Conservation (phyloP, 2,329 filamentous ascomycete species). For the Stachybotrys chlorohalonatus region DNA sequence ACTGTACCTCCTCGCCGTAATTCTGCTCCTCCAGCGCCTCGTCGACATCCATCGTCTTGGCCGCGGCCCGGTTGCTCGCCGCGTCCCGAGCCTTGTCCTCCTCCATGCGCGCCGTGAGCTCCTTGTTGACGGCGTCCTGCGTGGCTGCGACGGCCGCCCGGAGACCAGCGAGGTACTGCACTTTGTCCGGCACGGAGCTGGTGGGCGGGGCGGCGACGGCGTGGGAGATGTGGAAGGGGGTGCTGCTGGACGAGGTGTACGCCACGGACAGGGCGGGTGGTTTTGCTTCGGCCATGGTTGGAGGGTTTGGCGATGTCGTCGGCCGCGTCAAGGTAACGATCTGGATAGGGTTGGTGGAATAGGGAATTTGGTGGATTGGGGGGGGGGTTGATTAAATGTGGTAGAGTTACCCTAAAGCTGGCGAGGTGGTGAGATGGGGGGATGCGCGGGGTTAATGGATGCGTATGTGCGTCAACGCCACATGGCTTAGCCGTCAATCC, state of each 20-base stretch:
- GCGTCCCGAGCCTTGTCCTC: conserved; percentile 51
- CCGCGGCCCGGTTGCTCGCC: conserved; percentile 13
- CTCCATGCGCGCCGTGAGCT: conserved; percentile 67
- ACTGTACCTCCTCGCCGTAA: conserved; percentile 77
- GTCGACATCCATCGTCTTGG: conserved; percentile 35
- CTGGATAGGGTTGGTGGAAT: background rate
- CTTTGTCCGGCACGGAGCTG: conserved; percentile 38
- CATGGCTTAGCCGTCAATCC: background rate
- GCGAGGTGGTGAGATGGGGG: background rate
- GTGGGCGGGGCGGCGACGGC: conserved; percentile 24
- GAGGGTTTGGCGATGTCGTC: background rate
- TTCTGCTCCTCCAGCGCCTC: conserved; percentile 67
- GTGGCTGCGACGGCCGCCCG: conserved; percentile 45
- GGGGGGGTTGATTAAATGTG: background rate
- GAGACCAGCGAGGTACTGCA: conserved; percentile 49
- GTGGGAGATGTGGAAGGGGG: conserved; percentile 33
- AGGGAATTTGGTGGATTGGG: background rate
- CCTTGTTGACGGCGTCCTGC: conserved; percentile 61
- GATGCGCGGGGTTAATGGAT: background rate
- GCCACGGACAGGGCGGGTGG: conserved; percentile 30
- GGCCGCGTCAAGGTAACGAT: background rate
- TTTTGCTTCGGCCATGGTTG: conserved; percentile 8
- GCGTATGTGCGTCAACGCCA: background rate
- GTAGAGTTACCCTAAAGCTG: background rate
- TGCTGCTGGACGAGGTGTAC: conserved; percentile 44